Evolutionary conservation across 495 filamentous ascomycete genomes (phyloP), one percentile per base, ranked within the genome.

Genomic region (Daldinia vernicosa): DNA sequence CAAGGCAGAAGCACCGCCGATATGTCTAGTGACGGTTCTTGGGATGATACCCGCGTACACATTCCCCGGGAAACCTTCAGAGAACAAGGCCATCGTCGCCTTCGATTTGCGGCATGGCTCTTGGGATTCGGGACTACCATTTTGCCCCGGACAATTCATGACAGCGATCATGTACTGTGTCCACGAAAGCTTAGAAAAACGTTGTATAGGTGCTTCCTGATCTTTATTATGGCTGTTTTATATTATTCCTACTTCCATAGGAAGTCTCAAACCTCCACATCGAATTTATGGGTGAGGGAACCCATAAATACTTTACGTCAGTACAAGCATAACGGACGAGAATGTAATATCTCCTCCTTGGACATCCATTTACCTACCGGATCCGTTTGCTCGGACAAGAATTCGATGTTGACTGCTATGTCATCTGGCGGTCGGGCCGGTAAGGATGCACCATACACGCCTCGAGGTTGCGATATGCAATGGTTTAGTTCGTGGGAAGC

Each of bases 401-500:
- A 70, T 28, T 76, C 78, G 9, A 80, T 86, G 77, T 61, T 86
- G 0, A 74, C 72, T n/a, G 84, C 84, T 8, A 86, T 86, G 82
- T 84, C 84, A 8, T 78, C 75, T 6, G 84, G 84, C 11, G 84
- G 84, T 12, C 80, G 84, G 19, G 81, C 85, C 63, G 84, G 84
- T 0, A 69, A 76, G 37, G 83, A 86, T 66, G 81, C 84, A 30
- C 81, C 81, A 0, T 86, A 82, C 63, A 77, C 84, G 64, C 80
- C 84, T 60, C 77, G 83, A 55, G 81, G 78, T 22, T 86, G 84
- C 55, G 83, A 85, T 52, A 83, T 86, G 82, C 76, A 75, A 15
- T 86, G 84, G 84, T 84, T 84, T 59, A 79, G 73, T n/a, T 84
- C 84, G 5, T 78, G 80, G 65, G 82, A 86, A 58, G 77, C 83